Base-by-base conservation (phyloP, 768 basidiomycete genomes). In the Lactifluus hygrophoroides region DNA sequence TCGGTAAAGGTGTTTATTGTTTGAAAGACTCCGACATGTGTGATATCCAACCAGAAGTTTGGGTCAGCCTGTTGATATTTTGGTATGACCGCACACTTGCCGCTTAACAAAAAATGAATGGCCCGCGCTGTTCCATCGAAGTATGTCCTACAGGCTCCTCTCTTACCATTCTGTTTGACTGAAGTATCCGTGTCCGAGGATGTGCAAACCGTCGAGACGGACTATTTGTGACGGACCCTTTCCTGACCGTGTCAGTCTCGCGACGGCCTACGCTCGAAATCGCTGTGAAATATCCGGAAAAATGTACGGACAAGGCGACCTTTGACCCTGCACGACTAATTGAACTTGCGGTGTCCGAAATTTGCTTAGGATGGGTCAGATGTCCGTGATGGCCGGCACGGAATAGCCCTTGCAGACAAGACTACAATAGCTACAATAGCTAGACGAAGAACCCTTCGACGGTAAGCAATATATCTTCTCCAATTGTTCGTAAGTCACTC, bases 201-300 rank as follows among this genome's bases (percentile, higher is more conserved):
- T 27, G 35, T 30, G 19, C 35, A 32, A 47, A 19, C 19, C n/a
- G n/a, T n/a, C 16, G 9, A 32, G 46, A 13, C 21, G 14, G 21
- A 38, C 40, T 19, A 46, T 23, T 27, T 17, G 21, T 11, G 27
- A 14, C 56, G 67, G 32, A 58, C 11, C 38, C 17, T n/a, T 37
- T 19, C 46, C 9, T 46, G 72, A 73, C 62, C 68, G 58, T 30
- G 21, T 46, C 27, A 23, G 28, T 45, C 34, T 51, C 49, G 25
- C 40, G 19, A 44, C 34, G 32, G 44, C n/a, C 25, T 4, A 23
- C 4, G 14, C 34, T 37, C 9, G 11, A 37, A 16, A 30, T 21
- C 19, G 37, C 28, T 19, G 46, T 32, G 37, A 38, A 40, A 32
- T 21, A 25, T 56, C 54, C 10, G 32, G 38, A 49, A 56, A 13